Conservation (phyloP, 1,139 yeast species). For the Geotrichum phurueaensis region DNA sequence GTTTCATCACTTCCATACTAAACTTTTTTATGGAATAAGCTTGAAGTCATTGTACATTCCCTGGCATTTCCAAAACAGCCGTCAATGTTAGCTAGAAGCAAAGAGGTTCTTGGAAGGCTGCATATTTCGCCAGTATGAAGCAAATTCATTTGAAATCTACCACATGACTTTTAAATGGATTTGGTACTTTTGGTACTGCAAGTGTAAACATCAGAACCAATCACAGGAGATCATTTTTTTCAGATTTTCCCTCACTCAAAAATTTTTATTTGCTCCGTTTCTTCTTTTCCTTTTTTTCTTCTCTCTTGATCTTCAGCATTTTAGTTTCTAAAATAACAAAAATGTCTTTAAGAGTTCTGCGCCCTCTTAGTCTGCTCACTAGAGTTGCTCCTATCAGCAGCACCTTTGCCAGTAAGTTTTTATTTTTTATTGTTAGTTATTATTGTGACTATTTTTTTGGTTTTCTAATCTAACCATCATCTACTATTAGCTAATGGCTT, state of each 20-base stretch:
- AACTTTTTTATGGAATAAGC: not conserved
- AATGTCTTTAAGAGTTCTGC: conserved; percentile 13
- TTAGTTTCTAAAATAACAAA: not conserved
- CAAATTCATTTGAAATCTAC: not conserved
- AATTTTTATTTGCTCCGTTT: not conserved
- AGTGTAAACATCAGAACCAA: conserved; percentile 9
- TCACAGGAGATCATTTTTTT: conserved; percentile 3
- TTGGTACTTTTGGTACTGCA: not conserved
- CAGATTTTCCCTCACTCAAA: not conserved
- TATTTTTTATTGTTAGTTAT: not conserved
- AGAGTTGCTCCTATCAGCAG: conserved; percentile 9
- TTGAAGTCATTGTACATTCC: too few relatives aligned
- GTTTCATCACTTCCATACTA: not conserved
- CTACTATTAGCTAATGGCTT: not conserved
- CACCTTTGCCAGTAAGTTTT: conserved; percentile 11
- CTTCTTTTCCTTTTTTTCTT: not conserved
- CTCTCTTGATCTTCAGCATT: not conserved
- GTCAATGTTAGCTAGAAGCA: not conserved
- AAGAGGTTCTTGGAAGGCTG: not conserved
- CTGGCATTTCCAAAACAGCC: too few relatives aligned
- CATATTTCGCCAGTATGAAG: too few relatives aligned
- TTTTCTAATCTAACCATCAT: not conserved
- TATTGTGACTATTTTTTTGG: not conserved
- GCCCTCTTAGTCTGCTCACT: conserved; percentile 12
- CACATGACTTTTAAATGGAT: not conserved